Evolutionary conservation across 148 eudicot genomes (phyloP).

Genomic region (Rhododendron molle): DNA sequence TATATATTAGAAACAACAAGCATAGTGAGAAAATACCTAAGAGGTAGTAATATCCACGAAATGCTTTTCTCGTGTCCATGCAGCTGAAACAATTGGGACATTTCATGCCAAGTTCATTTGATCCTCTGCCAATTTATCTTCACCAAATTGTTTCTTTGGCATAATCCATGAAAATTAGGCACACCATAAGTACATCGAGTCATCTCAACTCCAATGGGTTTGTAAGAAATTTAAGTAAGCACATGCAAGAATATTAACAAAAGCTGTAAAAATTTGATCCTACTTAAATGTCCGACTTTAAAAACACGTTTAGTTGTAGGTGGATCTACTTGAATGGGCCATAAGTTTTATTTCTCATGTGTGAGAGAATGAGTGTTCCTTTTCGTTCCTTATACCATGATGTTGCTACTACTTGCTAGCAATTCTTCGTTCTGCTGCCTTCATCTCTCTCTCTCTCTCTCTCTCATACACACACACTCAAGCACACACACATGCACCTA

Average conservation of each 20-base stretch:
- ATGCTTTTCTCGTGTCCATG: neutral
- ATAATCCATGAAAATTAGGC: neutral
- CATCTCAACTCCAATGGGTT: neutral
- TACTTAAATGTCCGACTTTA: no score
- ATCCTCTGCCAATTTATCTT: no score
- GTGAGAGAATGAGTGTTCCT: neutral
- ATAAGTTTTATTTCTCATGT: neutral
- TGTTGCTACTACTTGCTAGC: neutral
- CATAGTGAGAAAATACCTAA: neutral
- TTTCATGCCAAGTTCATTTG: neutral
- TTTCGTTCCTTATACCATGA: neutral
- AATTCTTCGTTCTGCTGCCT: neutral
- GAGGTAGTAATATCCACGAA: neutral
- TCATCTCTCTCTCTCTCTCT: neutral
- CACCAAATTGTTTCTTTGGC: neutral
- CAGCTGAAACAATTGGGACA: neutral
- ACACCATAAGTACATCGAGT: neutral
- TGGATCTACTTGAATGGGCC: neutral
- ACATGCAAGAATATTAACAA: no score
- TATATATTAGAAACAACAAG: neutral
- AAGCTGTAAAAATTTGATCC: no score
- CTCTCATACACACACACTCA: neutral
- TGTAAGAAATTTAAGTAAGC: neutral
- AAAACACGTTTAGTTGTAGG: neutral
- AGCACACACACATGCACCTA: neutral